These are phyloP conservation scores for Fusarium sp. DNA, from an alignment of 2,329 filamentous ascomycete genomes.

Conservation along the genomic window DNA sequence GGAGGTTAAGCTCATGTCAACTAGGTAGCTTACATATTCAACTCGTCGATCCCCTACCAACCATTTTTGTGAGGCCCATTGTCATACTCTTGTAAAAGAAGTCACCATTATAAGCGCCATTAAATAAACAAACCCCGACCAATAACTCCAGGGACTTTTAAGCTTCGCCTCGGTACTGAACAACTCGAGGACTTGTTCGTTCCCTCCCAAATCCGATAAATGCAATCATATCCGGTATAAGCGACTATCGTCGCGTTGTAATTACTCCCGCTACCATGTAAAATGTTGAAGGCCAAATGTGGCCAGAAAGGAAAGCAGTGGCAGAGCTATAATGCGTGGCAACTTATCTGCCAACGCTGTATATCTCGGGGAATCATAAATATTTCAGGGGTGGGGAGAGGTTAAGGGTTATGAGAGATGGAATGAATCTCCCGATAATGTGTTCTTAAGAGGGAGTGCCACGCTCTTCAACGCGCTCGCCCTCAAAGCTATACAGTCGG, in stretches of 20 bases:
- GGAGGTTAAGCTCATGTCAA: not conserved
- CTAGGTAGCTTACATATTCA: conserved; percentile 18
- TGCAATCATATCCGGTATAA: conserved; percentile 11
- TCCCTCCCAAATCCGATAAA: conserved; percentile 17
- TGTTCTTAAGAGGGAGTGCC: conserved; percentile 64
- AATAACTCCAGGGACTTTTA: conserved; percentile 31
- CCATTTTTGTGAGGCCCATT: not conserved
- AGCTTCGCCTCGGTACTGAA: conserved; percentile 12
- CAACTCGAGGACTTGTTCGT: conserved; percentile 10
- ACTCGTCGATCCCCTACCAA: not conserved
- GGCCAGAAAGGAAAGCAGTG: conserved; percentile 6
- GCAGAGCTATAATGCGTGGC: not conserved
- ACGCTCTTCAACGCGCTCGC: conserved; percentile 62
- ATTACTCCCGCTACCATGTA: conserved; percentile 33
- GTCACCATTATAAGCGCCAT: conserved; percentile 11
- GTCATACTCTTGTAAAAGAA: conserved; percentile 16
- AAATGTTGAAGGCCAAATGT: conserved; percentile 15
- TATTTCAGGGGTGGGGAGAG: not conserved
- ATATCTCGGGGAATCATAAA: conserved; percentile 22
- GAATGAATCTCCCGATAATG: not conserved
- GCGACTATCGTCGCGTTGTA: not conserved
- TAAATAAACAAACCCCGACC: conserved; percentile 16
- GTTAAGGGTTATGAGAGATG: not conserved
- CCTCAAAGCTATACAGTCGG: conserved; percentile 82
- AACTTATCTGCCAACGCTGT: conserved; percentile 4